These are phyloP conservation scores for Trichosporon inkin DNA, from an alignment of 1,284 basidiomycete genomes.

Conservation along the genomic window DNA sequence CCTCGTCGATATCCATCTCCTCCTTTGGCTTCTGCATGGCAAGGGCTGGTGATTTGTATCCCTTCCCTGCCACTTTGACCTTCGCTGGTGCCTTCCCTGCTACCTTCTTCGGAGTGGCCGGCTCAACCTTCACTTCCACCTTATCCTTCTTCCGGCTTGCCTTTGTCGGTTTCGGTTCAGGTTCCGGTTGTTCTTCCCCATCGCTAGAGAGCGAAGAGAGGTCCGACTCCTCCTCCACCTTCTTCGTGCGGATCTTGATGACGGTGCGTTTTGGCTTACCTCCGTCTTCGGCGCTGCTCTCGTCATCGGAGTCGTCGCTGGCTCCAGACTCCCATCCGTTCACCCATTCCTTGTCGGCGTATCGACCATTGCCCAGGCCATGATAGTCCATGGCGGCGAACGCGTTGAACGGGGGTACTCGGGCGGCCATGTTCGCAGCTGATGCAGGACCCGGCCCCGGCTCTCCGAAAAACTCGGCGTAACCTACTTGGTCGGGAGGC, in stretches of 20 bases:
- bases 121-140: conserved; percentile 11
- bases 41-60: conserved; percentile 24
- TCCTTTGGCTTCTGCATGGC: conserved; percentile 22
- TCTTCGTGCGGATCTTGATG: conserved; percentile 15
- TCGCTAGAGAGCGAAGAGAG: conserved; percentile 30
- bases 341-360: conserved; percentile 25
- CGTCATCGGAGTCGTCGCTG: conserved; percentile 20
- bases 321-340: conserved; percentile 32
- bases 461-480: conserved; percentile 45
- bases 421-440: conserved; percentile 33
- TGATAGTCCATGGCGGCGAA: conserved; percentile 42
- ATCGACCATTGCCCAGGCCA: conserved; percentile 32
- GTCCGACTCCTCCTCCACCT: conserved; percentile 30
- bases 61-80: conserved; percentile 18
- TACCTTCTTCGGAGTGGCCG: conserved; percentile 1
- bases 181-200: conserved; percentile 17
- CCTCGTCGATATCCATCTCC: conserved; percentile 24
- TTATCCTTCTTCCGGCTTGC: conserved; percentile 18
- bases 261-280: conserved; percentile 14
- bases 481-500: conserved; percentile 39
- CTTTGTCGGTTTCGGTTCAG: conserved; percentile 12
- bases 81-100: conserved; percentile 14
- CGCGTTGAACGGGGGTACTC: conserved; percentile 45
- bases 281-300: conserved; percentile 31
- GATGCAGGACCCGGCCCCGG: conserved; percentile 38